Evolutionary conservation across 345 rosid species (phyloP), one percentile per base, ranked within the genome.

Genomic region (Ceriops tagal): DNA sequence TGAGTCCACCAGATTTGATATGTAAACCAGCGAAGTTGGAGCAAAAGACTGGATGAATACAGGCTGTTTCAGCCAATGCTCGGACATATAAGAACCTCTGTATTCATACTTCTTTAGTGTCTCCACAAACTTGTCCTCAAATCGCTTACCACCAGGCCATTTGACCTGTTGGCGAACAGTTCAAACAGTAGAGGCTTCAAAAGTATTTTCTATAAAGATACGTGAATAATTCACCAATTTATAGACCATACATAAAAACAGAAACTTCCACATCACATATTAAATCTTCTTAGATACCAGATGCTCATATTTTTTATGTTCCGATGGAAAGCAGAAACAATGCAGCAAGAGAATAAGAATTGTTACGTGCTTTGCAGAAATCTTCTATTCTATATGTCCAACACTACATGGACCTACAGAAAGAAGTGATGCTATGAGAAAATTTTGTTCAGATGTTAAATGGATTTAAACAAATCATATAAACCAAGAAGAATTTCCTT

Each of bases 41-140:
- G 97, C 97, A 67, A 95, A 92, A 10, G 99, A 95, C 84, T 95
- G 99, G 69, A 95, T 90, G 68, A 95, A 92, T 15, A 85, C 66
- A 9, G 98, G 99, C 56, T 90, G 85, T 62, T 87, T 90, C 74
- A 79, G 69, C 99, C 99, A 95, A 53, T 88, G 80, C 70, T 90
- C 28, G 9, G 96, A 95, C 93, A 87, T 39, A 66, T 90, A 95
- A 62, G 96, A 60, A 64, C 99, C 99, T 60, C 66, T 79, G 75
- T 92, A 95, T 60, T 93, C 91, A 66, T 92, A 90, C 73, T 90
- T 95, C 76, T 84, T 35, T n/a, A 95, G 83, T 20, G 85, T 85
- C 73, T 77, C 84, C 75, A 92, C 88, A 72, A 92, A 84, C 80
- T 75, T 75, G 72, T 92, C 97, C 78, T 95, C 99, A 20, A 83